These are phyloP conservation scores for Candida odintsovae DNA, from an alignment of 805 yeast species.

Conservation along the genomic window DNA sequence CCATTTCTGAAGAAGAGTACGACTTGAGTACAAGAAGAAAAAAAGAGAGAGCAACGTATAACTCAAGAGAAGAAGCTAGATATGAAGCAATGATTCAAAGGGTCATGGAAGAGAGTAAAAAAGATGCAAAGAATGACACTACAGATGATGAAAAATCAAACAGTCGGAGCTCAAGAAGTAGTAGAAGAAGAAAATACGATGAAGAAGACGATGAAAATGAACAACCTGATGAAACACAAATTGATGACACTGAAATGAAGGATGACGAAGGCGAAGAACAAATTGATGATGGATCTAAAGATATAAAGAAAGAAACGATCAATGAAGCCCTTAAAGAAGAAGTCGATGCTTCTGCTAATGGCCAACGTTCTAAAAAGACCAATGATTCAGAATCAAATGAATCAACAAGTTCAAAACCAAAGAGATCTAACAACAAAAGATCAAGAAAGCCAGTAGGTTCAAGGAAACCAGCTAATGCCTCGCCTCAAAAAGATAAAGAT, in stretches of 20 bases:
- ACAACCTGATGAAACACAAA: neutral
- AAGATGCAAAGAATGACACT: conserved; percentile 25
- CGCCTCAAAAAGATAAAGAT: conserved; percentile 9
- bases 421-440: conserved; percentile 13
- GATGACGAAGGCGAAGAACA: neutral
- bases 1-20: conserved; percentile 11
- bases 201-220: conserved; percentile 1
- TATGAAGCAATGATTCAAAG: conserved; percentile 36
- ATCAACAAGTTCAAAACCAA: conserved; percentile 15
- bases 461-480: neutral
- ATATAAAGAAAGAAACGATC: conserved; percentile 1
- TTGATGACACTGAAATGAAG: conserved; percentile 1
- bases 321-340: conserved; percentile 6
- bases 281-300: neutral
- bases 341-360: neutral
- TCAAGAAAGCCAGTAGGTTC: conserved; percentile 11
- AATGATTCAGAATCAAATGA: conserved; percentile 18
- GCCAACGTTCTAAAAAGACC: conserved; percentile 1
- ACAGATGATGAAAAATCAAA: conserved; percentile 5
- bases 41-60: conserved; percentile 32
- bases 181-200: conserved; percentile 5
- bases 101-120: conserved; percentile 35
- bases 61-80: conserved; percentile 38
- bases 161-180: conserved; percentile 5
- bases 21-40: conserved; percentile 16